These are phyloP conservation scores for Backusella liffmaniae DNA, from an alignment of 192 early-diverging fungal genomes.

Conservation along the genomic window DNA sequence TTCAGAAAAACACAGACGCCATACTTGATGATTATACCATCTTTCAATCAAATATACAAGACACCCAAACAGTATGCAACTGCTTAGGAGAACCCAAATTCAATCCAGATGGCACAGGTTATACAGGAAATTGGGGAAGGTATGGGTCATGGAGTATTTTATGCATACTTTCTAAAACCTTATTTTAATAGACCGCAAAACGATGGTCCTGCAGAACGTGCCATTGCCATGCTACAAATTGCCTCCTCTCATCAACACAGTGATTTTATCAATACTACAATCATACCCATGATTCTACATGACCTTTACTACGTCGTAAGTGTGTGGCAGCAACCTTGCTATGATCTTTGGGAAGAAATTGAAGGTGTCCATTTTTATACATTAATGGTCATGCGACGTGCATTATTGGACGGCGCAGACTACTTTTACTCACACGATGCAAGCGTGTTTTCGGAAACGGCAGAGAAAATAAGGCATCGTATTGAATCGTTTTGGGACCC, in stretches of 20 bases:
- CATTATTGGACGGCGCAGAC: constrained; percentile 54
- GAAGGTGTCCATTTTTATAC: constrained; percentile 73
- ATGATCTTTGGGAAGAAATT: constrained; percentile 83
- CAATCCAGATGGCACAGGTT: constrained; percentile 52
- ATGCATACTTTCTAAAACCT: neutral
- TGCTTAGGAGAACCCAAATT: constrained; percentile 68
- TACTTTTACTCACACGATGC: neutral
- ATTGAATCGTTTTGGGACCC: constrained; percentile 47
- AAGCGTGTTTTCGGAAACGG: neutral
- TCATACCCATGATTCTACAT: constrained; percentile 34
- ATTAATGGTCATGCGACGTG: constrained; percentile 57
- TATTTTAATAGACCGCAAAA: constrained; percentile 58
- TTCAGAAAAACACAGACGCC: constrained; percentile 18
- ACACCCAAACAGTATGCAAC: constrained; percentile 19
- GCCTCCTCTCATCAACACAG: neutral
- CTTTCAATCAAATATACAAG: constrained; percentile 37
- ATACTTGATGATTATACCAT: constrained; percentile 32
- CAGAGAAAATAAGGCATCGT: neutral
- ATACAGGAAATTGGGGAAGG: constrained; percentile 49
- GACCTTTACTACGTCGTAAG: constrained; percentile 63
- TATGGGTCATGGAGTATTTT: neutral
- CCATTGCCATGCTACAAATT: constrained; percentile 39
- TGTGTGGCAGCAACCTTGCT: constrained; percentile 43
- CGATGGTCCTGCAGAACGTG: constrained; percentile 65
- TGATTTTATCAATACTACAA: neutral